Base-by-base conservation (phyloP, 805 yeast species). In the Ogataea minuta region DNA sequence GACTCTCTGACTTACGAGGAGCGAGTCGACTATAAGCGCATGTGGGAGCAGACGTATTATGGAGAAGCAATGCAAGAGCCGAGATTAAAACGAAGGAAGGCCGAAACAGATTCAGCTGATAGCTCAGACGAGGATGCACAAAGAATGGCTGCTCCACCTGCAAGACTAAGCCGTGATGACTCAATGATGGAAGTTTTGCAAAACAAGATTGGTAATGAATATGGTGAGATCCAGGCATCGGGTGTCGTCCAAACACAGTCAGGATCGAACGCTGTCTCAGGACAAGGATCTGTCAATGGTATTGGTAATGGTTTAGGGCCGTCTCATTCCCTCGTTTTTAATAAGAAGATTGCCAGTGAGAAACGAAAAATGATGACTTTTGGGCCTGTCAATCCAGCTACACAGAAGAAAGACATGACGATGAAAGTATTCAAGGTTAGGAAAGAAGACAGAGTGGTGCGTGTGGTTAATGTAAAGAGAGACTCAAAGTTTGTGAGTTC, bases 211-310 rank as follows among this genome's bases (percentile, higher is more conserved):
- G 46, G 57, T 26, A 60, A 60, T 31, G 72, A 68, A 34, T 74
- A 68, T 49, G 75, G 72, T 36, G 84, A 79, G 48, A 69, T 79
- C 36, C 74, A 74, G 26, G 86, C 85, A 3, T 75, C 83, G 2
- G 86, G 86, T 9, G 71, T 77, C 32, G 59, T 49, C 25, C 63
- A 49, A 36, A 53, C 53, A 12, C 53, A 70, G 63, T 49, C 74
- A 60, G 54, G 61, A 34, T 54, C 64, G 36, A 35, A 58, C 53
- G 32, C 44, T 9, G 31, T 41, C 25, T 46, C 48, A 10, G 53
- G 49, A 9, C 41, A 37, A 19, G 41, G 41, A 9, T 37, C 41
- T 4, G 31, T 41, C 16, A 26, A 37, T 8, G 46, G 41, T 6
- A 34, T 48, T 16, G 48, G 36, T 9, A 80, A 79, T 54, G 85